Evolutionary conservation across 2,329 filamentous ascomycete species (phyloP).

Genomic region (Curvularia verruculosa): DNA sequence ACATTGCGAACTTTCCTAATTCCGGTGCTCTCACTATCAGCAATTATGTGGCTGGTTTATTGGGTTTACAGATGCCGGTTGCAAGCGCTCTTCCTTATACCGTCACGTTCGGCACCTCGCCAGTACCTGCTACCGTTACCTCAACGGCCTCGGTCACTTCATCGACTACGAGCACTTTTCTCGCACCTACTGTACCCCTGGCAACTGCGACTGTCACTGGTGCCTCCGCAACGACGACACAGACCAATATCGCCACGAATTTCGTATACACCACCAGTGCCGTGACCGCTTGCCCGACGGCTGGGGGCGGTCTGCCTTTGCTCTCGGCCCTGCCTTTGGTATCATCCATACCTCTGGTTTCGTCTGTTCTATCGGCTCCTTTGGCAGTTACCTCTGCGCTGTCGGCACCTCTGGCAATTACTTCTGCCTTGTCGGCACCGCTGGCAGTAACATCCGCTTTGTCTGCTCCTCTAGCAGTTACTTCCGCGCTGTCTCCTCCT

Average conservation of each 20-base stretch:
- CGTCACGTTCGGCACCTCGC: constrained; percentile 14
- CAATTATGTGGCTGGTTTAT: not conserved
- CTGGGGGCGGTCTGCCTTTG: not conserved
- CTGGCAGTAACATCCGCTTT: not conserved
- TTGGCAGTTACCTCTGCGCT: not conserved
- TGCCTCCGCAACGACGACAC: not conserved
- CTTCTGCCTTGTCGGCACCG: not conserved
- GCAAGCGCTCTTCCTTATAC: constrained; percentile 5
- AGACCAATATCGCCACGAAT: constrained; percentile 1
- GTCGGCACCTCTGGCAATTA: not conserved
- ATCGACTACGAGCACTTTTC: not conserved
- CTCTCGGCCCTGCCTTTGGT: not conserved
- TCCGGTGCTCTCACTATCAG: constrained; percentile 15
- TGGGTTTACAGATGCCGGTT: not conserved
- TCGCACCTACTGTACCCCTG: not conserved
- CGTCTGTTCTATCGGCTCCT: not conserved
- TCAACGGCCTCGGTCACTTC: constrained; percentile 1
- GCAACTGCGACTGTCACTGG: constrained; percentile 4
- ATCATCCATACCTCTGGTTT: not conserved
- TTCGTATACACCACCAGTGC: constrained; percentile 1
- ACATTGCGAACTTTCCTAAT: constrained; percentile 9
- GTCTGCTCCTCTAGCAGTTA: not conserved
- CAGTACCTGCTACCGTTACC: constrained; percentile 4
- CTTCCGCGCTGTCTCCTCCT: not conserved
- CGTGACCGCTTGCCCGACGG: constrained; percentile 8